Percentiles rank a stretch among this genome's conserved stretches.
These are phyloP conservation scores for Coemansia sp. DNA, from an alignment of 192 early-diverging fungal species.

Conservation along the genomic window DNA sequence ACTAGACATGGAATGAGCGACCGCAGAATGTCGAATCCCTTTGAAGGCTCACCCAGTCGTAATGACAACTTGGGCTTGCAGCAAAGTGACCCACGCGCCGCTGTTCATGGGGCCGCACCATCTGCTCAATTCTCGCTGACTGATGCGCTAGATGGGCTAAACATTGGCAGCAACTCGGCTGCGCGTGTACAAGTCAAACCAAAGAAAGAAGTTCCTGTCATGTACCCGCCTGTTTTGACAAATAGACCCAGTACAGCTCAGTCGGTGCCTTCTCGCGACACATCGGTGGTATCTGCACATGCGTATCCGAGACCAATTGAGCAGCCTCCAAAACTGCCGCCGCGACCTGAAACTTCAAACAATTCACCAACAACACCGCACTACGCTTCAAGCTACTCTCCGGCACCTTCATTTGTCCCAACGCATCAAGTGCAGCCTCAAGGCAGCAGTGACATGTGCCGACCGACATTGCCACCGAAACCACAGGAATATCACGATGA, in stretches of 20 bases:
- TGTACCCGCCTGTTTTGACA: neutral
- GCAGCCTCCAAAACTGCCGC: constrained; percentile 20
- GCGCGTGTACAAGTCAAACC: neutral
- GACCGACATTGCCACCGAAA: constrained; percentile 42
- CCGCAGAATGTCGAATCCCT: constrained; percentile 5
- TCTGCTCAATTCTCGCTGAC: constrained; percentile 36
- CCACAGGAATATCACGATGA: constrained; percentile 38
- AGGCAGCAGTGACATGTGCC: neutral
- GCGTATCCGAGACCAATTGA: constrained; percentile 5
- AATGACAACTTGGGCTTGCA: neutral
- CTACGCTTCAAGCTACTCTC: neutral
- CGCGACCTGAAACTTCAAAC: constrained; percentile 14
- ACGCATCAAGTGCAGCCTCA: neutral
- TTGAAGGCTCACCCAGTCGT: neutral
- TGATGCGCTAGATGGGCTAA: constrained; percentile 28
- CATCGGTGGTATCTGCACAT: neutral
- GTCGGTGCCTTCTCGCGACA: neutral
- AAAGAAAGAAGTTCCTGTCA: neutral
- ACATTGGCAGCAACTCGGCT: constrained; percentile 9
- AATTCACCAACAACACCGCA: neutral
- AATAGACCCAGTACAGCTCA: neutral
- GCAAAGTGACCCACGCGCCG: neutral
- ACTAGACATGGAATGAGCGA: constrained; percentile 15
- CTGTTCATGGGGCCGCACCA: constrained; percentile 6
- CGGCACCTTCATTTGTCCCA: neutral